phyloP scores from a whole-genome alignment of 768 basidiomycete species.

The Naganishia randhawae region DNA sequence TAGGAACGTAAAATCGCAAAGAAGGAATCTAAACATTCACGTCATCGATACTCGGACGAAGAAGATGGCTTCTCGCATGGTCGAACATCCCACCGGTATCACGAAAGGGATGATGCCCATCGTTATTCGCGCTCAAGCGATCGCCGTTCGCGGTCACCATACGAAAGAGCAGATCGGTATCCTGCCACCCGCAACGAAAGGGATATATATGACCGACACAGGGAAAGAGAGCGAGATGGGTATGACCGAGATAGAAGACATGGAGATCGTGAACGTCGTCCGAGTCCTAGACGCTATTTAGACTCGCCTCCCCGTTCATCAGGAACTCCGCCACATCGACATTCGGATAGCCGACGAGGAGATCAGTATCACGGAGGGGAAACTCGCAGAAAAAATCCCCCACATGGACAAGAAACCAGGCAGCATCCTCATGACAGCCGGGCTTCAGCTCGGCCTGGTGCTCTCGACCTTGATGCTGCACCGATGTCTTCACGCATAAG shows the following conservation, averaged over 20 bases:
- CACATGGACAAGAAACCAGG: neutral
- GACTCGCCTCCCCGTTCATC: constrained; percentile 6
- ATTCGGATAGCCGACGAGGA: constrained; percentile 33
- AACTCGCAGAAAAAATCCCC: neutral
- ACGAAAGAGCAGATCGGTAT: constrained; percentile 1
- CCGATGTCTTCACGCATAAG: constrained; percentile 49
- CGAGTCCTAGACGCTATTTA: constrained; percentile 37
- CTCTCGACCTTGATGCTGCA: constrained; percentile 38
- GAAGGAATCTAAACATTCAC: constrained; percentile 35
- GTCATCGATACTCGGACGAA: constrained; percentile 24
- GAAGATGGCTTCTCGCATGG: constrained; percentile 24
- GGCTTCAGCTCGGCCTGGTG: constrained; percentile 47
- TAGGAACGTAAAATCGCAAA: constrained; percentile 37
- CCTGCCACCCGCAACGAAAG: constrained; percentile 4
- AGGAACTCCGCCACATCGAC: neutral
- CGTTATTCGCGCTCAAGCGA: neutral
- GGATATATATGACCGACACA: constrained; percentile 12
- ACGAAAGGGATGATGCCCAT: constrained; percentile 32
- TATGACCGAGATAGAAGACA: constrained; percentile 35
- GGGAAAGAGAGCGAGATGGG: neutral
- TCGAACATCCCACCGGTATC: constrained; percentile 23
- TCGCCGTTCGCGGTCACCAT: constrained; percentile 25
- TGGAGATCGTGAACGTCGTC: constrained; percentile 46
- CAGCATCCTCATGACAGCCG: constrained; percentile 47
- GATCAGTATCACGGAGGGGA: constrained; percentile 30